Conservation (phyloP, 2,329 filamentous ascomycete genomes). For the Cytospora piceicola region DNA sequence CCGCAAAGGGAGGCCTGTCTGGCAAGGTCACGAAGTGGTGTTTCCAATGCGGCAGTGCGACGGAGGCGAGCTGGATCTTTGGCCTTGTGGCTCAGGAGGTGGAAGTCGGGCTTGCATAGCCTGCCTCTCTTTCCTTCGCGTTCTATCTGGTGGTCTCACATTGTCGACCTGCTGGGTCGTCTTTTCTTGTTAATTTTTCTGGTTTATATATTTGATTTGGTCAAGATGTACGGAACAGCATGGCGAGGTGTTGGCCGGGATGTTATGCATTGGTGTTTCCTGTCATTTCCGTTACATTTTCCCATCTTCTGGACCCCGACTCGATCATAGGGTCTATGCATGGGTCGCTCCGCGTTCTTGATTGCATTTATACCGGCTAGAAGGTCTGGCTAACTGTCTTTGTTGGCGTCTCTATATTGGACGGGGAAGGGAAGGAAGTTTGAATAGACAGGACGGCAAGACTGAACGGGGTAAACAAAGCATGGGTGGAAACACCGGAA, state of each 20-base stretch:
- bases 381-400: constrained; percentile 4
- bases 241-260: constrained; percentile 29
- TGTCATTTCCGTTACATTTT: background rate
- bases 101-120: constrained; percentile 37
- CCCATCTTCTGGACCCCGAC: background rate
- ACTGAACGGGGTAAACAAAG: background rate
- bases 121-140: background rate
- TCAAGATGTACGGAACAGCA: constrained; percentile 11
- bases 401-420: background rate
- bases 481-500: background rate
- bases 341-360: background rate
- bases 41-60: constrained; percentile 60
- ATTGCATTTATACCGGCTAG: constrained; percentile 20
- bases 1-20: constrained; percentile 54
- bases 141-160: background rate
- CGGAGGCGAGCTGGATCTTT: constrained; percentile 60
- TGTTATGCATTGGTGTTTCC: constrained; percentile 13
- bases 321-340: background rate
- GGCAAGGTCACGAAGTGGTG: constrained; percentile 67
- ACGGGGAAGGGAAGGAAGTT: background rate
- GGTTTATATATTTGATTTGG: constrained; percentile 8
- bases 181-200: constrained; percentile 25
- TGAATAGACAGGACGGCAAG: background rate
- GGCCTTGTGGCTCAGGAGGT: constrained; percentile 62
- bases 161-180: background rate